Conservation (phyloP, 139 green algal genomes). For the Picochlorum sp. region DNA sequence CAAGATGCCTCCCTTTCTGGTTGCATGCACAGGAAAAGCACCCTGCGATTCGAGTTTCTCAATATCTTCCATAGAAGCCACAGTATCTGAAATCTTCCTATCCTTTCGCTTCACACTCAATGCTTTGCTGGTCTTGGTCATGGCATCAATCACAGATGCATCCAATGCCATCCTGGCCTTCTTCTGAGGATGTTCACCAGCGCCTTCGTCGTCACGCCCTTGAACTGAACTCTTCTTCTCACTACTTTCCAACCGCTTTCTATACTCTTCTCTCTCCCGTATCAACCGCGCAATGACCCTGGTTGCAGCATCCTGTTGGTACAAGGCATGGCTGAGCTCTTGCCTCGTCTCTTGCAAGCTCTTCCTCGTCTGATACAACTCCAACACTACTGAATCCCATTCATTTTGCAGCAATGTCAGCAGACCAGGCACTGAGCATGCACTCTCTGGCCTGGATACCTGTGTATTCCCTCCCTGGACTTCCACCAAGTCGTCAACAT, state of each 20-base stretch:
- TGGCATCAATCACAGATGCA: slow-evolving; percentile 23
- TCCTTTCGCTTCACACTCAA: slow-evolving; percentile 78
- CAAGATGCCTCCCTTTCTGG: slow-evolving; percentile 72
- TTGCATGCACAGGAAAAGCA: slow-evolving; percentile 80
- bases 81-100: slow-evolving; percentile 45
- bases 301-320: slow-evolving; percentile 91
- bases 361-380: slow-evolving; percentile 69
- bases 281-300: slow-evolving; percentile 65
- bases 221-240: slow-evolving; percentile 6
- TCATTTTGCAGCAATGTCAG: slow-evolving; percentile 91
- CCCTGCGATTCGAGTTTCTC: slow-evolving; percentile 35
- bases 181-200: slow-evolving; percentile 1
- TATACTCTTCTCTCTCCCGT: slow-evolving; percentile 61
- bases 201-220: background rate
- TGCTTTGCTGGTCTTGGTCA: slow-evolving; percentile 29
- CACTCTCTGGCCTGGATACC: slow-evolving; percentile 69
- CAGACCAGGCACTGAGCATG: slow-evolving; percentile 86
- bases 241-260: slow-evolving; percentile 13
- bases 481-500: slow-evolving; percentile 72
- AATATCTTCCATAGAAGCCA: slow-evolving; percentile 62
- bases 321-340: slow-evolving; percentile 90
- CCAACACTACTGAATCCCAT: slow-evolving; percentile 91
- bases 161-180: slow-evolving; percentile 23
- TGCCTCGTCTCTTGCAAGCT: slow-evolving; percentile 57
- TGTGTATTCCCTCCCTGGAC: slow-evolving; percentile 57